phyloP scores from a whole-genome alignment of 306 rosid genomes.

The Sechiopsis laciniata region DNA sequence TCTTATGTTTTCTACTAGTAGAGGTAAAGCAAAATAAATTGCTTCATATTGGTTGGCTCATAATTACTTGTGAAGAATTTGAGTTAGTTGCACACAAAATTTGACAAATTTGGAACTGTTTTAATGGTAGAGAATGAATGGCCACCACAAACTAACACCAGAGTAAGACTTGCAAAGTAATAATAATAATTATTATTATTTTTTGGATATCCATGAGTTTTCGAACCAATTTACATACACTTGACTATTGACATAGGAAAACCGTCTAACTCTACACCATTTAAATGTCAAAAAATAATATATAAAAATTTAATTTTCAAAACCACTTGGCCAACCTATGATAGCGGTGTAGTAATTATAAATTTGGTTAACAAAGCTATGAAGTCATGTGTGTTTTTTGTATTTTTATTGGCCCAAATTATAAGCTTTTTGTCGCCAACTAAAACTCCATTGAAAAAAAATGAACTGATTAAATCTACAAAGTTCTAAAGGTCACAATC shows the following conservation, averaged over 20 bases:
- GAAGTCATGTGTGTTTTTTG: slow-evolving; percentile 1
- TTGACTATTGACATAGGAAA: too few species aligned
- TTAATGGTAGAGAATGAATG: slow-evolving; percentile 1
- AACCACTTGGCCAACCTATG: too few species aligned
- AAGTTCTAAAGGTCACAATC: slow-evolving; percentile 12
- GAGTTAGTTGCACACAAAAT: neutral
- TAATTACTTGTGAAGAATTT: neutral
- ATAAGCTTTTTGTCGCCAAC: neutral
- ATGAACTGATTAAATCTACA: neutral
- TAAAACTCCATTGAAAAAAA: neutral
- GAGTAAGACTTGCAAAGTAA: neutral
- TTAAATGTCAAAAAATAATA: too few species aligned
- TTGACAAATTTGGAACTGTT: slow-evolving; percentile 15
- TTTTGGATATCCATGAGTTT: too few species aligned
- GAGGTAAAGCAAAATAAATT: slow-evolving; percentile 2
- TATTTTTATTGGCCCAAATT: slow-evolving; percentile 4
- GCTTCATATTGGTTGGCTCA: slow-evolving; percentile 9
- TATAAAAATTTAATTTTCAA: too few species aligned
- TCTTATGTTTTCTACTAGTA: slow-evolving; percentile 1
- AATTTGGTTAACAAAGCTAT: slow-evolving; percentile 5
- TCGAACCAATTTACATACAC: too few species aligned
- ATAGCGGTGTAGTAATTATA: too few species aligned
- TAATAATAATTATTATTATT: too few species aligned
- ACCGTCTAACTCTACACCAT: too few species aligned
- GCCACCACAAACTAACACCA: neutral